Evolutionary conservation across 106 monocot genomes (phyloP).

Genomic region (Platanthera guangdongensis): DNA sequence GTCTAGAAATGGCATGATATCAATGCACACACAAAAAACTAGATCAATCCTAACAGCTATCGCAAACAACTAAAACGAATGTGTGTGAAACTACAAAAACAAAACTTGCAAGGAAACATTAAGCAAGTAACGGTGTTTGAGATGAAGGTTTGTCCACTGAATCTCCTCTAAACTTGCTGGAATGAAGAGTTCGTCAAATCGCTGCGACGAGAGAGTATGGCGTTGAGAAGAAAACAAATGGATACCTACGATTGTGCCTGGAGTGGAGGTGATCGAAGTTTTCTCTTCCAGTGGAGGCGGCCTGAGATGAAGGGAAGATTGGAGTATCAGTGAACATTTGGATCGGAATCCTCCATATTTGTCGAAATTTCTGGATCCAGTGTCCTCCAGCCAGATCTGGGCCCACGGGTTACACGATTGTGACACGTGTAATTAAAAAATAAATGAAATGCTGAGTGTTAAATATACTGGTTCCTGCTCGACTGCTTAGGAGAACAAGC

Average conservation of each 20-base stretch:
- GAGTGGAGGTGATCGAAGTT: neutral
- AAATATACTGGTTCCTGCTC: too few relatives aligned
- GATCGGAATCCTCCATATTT: too few relatives aligned
- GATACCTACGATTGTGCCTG: neutral
- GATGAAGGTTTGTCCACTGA: neutral
- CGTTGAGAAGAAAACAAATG: neutral
- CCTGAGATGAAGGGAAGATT: neutral
- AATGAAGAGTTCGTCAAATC: neutral
- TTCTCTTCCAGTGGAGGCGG: neutral
- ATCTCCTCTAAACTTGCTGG: neutral
- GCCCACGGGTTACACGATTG: too few relatives aligned
- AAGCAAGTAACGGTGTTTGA: neutral
- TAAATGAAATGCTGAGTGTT: too few relatives aligned
- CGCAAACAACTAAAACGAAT: neutral
- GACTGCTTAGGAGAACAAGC: too few relatives aligned
- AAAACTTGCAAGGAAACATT: neutral
- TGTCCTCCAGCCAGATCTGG: too few relatives aligned
- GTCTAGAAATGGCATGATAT: neutral
- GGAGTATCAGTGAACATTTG: too few relatives aligned
- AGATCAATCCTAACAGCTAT: neutral
- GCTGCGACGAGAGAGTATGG: neutral
- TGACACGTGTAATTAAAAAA: too few relatives aligned
- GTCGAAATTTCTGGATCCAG: too few relatives aligned
- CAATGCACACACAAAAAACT: neutral
- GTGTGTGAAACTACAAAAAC: neutral